A percentile compares a stretch with the other conserved stretches of the same genome.
Conservation (phyloP, 2,329 filamentous ascomycete species). For the Microdochium nivale region DNA sequence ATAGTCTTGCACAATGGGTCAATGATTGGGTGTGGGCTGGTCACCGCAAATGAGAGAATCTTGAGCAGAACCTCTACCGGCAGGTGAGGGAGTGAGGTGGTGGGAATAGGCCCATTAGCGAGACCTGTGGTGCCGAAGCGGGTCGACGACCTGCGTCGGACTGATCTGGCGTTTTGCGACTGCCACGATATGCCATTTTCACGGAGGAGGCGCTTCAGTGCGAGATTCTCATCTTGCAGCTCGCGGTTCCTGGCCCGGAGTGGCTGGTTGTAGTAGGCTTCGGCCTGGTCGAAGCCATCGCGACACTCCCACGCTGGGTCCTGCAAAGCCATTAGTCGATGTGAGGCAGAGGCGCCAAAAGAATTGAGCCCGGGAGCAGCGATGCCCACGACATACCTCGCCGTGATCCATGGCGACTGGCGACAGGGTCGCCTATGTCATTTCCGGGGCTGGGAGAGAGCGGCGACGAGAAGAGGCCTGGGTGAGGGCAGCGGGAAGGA, state of each 20-base stretch:
- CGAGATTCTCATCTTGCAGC: conserved; percentile 38
- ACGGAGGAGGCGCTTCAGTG: conserved; percentile 41
- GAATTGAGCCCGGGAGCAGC: no score
- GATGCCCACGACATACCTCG: background rate
- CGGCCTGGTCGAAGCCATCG: conserved; percentile 42
- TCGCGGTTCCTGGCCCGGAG: conserved; percentile 36
- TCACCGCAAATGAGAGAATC: conserved; percentile 42
- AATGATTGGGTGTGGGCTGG: conserved; percentile 38
- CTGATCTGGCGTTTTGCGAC: conserved; percentile 18
- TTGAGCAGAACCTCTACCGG: conserved; percentile 44
- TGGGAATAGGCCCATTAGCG: conserved; percentile 2
- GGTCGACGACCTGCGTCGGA: background rate
- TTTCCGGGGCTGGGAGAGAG: background rate
- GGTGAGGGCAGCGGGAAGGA: no score
- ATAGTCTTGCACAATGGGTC: conserved; percentile 41
- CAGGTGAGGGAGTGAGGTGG: conserved; percentile 27
- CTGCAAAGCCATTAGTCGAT: conserved; percentile 8
- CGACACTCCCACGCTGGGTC: conserved; percentile 38
- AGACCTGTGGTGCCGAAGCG: conserved; percentile 2
- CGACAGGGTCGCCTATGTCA: background rate
- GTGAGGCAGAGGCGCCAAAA: background rate
- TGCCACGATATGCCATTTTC: conserved; percentile 45
- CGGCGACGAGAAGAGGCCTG: no score
- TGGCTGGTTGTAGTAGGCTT: conserved; percentile 36
- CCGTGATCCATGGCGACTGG: background rate